phyloP scores from a whole-genome alignment of 495 filamentous ascomycete species.

The Aspergillus heteromorphus region DNA sequence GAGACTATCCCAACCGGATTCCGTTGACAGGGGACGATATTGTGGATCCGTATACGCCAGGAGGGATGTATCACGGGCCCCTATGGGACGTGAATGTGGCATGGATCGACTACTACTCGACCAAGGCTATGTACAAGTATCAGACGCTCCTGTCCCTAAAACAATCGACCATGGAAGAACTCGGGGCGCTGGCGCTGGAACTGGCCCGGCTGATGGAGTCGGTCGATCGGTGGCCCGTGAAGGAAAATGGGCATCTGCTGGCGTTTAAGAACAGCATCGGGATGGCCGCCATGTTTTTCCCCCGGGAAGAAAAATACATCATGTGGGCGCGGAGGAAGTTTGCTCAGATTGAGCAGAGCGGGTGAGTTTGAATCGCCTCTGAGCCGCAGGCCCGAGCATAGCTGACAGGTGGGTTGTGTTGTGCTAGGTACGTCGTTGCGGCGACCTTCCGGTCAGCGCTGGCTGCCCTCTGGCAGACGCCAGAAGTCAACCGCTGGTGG shows the following conservation, averaged over 20 bases:
- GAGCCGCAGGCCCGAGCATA: background rate
- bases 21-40: slow-evolving; percentile 57
- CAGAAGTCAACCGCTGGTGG: slow-evolving; percentile 76
- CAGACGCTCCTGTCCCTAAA: slow-evolving; percentile 54
- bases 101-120: slow-evolving; percentile 70
- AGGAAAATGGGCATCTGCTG: slow-evolving; percentile 62
- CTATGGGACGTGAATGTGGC: slow-evolving; percentile 70
- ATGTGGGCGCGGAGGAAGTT: slow-evolving; percentile 82
- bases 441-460: slow-evolving; percentile 66
- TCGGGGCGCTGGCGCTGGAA: slow-evolving; percentile 58
- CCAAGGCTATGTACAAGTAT: slow-evolving; percentile 74
- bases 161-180: slow-evolving; percentile 45
- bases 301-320: slow-evolving; percentile 62
- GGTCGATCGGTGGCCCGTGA: slow-evolving; percentile 65
- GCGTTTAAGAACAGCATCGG: slow-evolving; percentile 71
- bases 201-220: slow-evolving; percentile 74
- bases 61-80: slow-evolving; percentile 59
- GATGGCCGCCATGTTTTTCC: slow-evolving; percentile 73
- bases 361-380: slow-evolving; percentile 65
- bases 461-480: slow-evolving; percentile 63
- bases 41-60: slow-evolving; percentile 65
- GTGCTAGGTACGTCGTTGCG: slow-evolving; percentile 83
- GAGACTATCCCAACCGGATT: slow-evolving; percentile 47
- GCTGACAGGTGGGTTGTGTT: background rate
- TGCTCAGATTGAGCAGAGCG: slow-evolving; percentile 69